phyloP scores from a whole-genome alignment of 164 flowering plant genomes.

The Magnolia sinica region DNA sequence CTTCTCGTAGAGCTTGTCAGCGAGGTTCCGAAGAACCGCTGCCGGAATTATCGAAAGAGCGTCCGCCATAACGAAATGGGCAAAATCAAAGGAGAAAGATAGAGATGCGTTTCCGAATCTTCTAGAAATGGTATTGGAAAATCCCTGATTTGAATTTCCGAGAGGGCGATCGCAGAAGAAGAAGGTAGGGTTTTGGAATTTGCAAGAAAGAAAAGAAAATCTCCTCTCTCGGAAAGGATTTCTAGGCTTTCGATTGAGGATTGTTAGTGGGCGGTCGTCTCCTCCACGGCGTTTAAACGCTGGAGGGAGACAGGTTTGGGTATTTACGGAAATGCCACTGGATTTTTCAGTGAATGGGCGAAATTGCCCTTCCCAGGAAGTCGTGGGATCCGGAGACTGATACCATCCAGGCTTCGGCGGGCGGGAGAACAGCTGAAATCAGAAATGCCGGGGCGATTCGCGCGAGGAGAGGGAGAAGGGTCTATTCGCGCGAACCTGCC shows the following conservation, averaged over 20 bases:
- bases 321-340: not conserved
- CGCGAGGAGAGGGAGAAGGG: no score
- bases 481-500: no score
- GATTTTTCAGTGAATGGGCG: not conserved
- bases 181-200: no score
- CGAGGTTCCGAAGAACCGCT: conserved; percentile 69
- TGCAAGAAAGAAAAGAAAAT: no score
- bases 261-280: conserved; percentile 10
- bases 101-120: conserved; percentile 15
- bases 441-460: no score
- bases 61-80: conserved; percentile 46
- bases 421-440: no score
- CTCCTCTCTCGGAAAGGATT: not conserved
- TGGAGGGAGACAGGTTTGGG: not conserved
- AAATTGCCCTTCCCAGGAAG: not conserved
- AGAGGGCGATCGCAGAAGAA: not conserved
- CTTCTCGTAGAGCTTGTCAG: conserved; percentile 95
- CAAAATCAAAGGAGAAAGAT: not conserved
- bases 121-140: no score
- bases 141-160: no score
- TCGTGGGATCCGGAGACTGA: no score
- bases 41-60: conserved; percentile 63
- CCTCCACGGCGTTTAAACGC: conserved; percentile 12
- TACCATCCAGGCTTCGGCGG: no score
- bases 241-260: no score